These are phyloP conservation scores for Dactylellina sp. DNA, from an alignment of 2,329 filamentous ascomycete species.

Conservation along the genomic window DNA sequence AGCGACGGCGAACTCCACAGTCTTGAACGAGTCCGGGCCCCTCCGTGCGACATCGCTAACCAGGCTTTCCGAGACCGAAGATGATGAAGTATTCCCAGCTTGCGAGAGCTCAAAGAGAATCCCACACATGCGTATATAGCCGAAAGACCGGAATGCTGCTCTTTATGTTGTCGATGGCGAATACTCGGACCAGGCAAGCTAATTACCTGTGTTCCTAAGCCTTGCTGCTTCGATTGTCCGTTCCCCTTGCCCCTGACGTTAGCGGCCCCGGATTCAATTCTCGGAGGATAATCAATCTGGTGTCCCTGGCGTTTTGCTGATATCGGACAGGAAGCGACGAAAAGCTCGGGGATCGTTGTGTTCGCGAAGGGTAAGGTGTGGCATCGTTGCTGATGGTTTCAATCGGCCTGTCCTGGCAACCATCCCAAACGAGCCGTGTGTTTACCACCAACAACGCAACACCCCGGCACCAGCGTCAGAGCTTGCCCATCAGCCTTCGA, in stretches of 20 bases:
- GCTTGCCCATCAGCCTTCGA: constrained; percentile 25
- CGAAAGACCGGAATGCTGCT: too few relatives aligned
- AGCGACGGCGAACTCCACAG: constrained; percentile 63
- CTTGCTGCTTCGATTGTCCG: background rate
- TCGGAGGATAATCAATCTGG: constrained; percentile 33
- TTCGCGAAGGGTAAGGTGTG: constrained; percentile 26
- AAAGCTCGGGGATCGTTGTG: constrained; percentile 1
- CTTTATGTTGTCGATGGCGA: too few relatives aligned
- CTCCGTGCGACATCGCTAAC: constrained; percentile 57
- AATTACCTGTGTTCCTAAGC: background rate
- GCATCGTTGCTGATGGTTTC: constrained; percentile 39
- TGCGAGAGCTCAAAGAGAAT: constrained; percentile 59
- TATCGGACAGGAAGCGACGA: constrained; percentile 29
- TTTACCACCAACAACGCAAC: constrained; percentile 48
- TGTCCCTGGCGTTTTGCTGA: constrained; percentile 18
- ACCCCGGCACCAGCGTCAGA: constrained; percentile 16
- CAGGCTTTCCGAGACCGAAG: constrained; percentile 38
- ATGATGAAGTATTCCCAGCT: constrained; percentile 19
- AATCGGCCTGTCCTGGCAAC: constrained; percentile 36
- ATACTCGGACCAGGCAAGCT: background rate
- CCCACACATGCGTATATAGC: constrained; percentile 60
- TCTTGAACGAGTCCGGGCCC: constrained; percentile 61
- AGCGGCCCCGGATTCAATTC: constrained; percentile 31
- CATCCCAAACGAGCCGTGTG: constrained; percentile 39
- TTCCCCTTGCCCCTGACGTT: constrained; percentile 28